Evolutionary conservation across 345 rosid species (phyloP), one percentile per base, ranked within the genome.

Genomic region (Eucalyptus victrix): DNA sequence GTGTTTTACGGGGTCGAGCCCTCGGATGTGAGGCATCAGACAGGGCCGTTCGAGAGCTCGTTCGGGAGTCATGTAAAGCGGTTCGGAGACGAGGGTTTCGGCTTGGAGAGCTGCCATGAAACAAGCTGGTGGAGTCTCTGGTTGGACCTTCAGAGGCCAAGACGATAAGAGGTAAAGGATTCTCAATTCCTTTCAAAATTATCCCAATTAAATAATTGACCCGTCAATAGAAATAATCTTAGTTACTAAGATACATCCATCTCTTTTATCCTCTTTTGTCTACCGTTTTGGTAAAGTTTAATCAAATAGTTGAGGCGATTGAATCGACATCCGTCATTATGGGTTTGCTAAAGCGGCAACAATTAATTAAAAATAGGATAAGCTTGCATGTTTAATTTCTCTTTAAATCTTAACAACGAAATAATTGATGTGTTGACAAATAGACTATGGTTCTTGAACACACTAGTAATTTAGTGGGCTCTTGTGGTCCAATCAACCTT

Each of bases 1-100:
- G 65, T 91, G 65, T 91, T 91, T 86, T 90, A 90, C 45, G 23
- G 76, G 50, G 92, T 89, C 51, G 83, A 90, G 26, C 93, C 93
- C 4, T 72, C 88, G 16, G 87, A 89, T 6, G 90, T 92, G n/a
- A 81, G 90, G 28, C 47, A 58, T 40, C 91, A 90, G 65, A 88
- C 3, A 3, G 89, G 91, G 18, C 83, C 80, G 54, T 89, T 90
- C 23, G 11, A 30, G 40, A 28, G 8, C 13, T 44, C 89, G n/a
- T 88, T 90, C 37, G 10, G 1, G 18, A 10, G 24, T 42, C 80
- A 88, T 86, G 86, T 67, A 89, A 3, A 42, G 40, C 14, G 32
- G 34, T 88, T 54, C 42, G 80, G n/a, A 45, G 13, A 18, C 18
- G 90, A 40, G 34, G 87, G 89, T 90, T 37, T 44, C 44, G 34